Evolutionary conservation across 768 basidiomycete genomes (phyloP).

Genomic region (Boletus insuetus): DNA sequence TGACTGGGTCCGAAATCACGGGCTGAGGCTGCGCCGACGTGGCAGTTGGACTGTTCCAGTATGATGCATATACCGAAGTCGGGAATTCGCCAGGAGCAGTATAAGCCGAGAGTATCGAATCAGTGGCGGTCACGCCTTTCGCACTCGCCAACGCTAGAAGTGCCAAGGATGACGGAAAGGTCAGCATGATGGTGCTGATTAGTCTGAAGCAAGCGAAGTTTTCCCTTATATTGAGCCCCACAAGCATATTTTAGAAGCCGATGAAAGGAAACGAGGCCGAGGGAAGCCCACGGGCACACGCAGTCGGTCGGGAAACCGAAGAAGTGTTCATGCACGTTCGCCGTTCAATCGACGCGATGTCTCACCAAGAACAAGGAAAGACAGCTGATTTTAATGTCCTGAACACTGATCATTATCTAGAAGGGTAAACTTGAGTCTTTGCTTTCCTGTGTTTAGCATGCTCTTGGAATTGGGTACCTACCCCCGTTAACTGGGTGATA

Average conservation of each 20-base stretch:
- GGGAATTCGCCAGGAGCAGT: constrained; percentile 63
- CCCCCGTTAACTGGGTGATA: too few relatives aligned
- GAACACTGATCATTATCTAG: too few relatives aligned
- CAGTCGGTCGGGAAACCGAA: background rate
- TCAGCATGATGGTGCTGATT: constrained; percentile 12
- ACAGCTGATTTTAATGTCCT: too few relatives aligned
- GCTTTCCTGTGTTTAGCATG: too few relatives aligned
- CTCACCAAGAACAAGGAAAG: background rate
- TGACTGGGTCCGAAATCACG: constrained; percentile 64
- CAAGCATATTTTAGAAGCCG: background rate
- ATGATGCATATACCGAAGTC: constrained; percentile 54
- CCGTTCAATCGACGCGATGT: background rate
- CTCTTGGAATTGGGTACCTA: too few relatives aligned
- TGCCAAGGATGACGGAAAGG: constrained; percentile 7
- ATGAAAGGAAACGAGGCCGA: background rate
- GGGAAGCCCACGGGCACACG: background rate
- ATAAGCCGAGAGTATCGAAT: constrained; percentile 38
- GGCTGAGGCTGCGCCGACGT: constrained; percentile 70
- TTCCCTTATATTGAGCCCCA: constrained; percentile 4
- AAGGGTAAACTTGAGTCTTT: too few relatives aligned
- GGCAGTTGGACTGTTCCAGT: constrained; percentile 68
- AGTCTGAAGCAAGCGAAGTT: background rate
- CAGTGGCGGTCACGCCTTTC: constrained; percentile 2
- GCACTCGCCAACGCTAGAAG: constrained; percentile 11
- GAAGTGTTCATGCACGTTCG: constrained; percentile 12